These are phyloP conservation scores for Ceratobasidium sp. DNA, from an alignment of 1,284 basidiomycete species.

Conservation along the genomic window DNA sequence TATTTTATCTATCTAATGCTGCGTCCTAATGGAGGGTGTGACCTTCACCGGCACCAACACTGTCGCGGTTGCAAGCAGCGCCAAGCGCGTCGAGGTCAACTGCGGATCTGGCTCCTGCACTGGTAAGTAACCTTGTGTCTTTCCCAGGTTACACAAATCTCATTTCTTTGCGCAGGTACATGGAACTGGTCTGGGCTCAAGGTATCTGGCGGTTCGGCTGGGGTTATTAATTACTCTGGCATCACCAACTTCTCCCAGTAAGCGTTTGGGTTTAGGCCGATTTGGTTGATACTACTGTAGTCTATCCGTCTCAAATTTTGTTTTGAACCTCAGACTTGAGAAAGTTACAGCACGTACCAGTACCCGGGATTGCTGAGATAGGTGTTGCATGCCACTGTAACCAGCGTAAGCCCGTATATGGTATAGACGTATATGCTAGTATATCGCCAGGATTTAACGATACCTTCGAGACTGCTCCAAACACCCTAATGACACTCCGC, in stretches of 20 bases:
- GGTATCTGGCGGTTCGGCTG: constrained; percentile 45
- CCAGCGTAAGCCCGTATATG: too few relatives aligned
- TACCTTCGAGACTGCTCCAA: too few relatives aligned
- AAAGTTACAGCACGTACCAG: too few relatives aligned
- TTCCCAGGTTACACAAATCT: not conserved
- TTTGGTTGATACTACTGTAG: not conserved
- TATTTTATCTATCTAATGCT: not conserved
- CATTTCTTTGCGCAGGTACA: constrained; percentile 32
- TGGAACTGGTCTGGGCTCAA: constrained; percentile 49
- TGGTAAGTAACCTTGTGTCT: constrained; percentile 8
- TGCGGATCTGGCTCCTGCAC: constrained; percentile 44
- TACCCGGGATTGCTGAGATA: too few relatives aligned
- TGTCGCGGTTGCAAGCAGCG: constrained; percentile 42
- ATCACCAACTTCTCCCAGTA: constrained; percentile 37
- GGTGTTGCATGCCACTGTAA: too few relatives aligned
- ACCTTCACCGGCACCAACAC: constrained; percentile 37
- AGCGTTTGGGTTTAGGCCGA: not conserved
- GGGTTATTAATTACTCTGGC: constrained; percentile 44
- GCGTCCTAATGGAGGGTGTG: constrained; percentile 8
- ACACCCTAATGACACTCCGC: too few relatives aligned
- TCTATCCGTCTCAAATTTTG: not conserved
- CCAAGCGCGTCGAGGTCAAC: constrained; percentile 46
- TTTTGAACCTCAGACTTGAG: too few relatives aligned
- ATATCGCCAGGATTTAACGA: too few relatives aligned
- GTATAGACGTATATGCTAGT: too few relatives aligned